Evolutionary conservation across 1,284 basidiomycete genomes (phyloP), one percentile per base, ranked within the genome.

Genomic region (Pterula multifida): DNA sequence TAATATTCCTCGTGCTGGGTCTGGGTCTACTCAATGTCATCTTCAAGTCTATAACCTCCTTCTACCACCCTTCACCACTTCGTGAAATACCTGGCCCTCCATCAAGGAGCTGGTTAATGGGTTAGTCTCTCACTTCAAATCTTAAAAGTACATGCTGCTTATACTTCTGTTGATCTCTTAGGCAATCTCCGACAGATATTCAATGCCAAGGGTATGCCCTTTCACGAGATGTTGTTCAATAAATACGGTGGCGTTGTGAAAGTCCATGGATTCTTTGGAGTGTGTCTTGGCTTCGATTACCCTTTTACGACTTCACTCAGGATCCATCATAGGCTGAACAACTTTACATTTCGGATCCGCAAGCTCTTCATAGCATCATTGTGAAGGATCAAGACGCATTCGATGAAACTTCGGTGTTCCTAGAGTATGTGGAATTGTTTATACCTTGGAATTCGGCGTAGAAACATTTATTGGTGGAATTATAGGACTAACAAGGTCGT

Each of bases 241-340:
- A 53, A 57, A 4, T 79, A 70, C 55, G 78, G 75, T 3, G 69
- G 73, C 1, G 66, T 69, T 46, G 66, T 72, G 39, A 76, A 67
- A 54, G 61, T 78, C 2, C 60, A 72, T 50, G 74, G 74, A 11
- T 66, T 77, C 52, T 73, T 79, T 46, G 75, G 77, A 49, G 76
- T 77, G 57, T 51, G 68, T 51, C 39, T 36, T 17, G 39, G n/a
- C 39, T 19, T 23, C 9, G 2, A 11, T 46, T 12, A 25, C 24
- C 26, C 24, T 36, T 36, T 17, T 36, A 42, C 23, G n/a, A 26
- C 47, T n/a, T 32, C 24, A 1, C 15, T 54, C 52, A 35, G 48
- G 21, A 17, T 36, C 13, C 19, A 12, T 28, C 22, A 15, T 49
- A 70, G 68, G 68, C 69, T 45, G 66, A 71, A 53, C 67, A 68